phyloP scores from a whole-genome alignment of 2,329 filamentous ascomycete genomes.

The Chaetomium olivaceum region DNA sequence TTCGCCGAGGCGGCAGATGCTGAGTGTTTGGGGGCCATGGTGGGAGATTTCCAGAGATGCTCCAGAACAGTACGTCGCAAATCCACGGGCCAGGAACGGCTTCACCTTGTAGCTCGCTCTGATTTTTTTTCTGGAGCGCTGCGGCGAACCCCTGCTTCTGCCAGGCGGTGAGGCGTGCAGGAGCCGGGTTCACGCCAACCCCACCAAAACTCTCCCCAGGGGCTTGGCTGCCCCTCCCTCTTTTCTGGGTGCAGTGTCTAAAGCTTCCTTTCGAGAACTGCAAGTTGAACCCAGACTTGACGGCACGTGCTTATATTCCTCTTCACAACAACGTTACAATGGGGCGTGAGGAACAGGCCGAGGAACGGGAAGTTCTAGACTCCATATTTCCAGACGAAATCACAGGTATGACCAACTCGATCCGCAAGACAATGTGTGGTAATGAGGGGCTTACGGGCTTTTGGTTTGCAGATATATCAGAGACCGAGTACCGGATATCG shows the following conservation, averaged over 20 bases:
- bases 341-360: slow-evolving; percentile 83
- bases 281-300: too few relatives aligned
- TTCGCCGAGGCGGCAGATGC: slow-evolving; percentile 52
- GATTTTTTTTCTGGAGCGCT: slow-evolving; percentile 25
- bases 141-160: slow-evolving; percentile 26
- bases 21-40: slow-evolving; percentile 53
- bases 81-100: not conserved
- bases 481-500: slow-evolving; percentile 83
- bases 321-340: slow-evolving; percentile 35
- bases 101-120: slow-evolving; percentile 1
- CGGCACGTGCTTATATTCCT: too few relatives aligned
- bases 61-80: not conserved
- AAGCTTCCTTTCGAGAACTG: not conserved
- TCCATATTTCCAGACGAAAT: slow-evolving; percentile 99
- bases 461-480: slow-evolving; percentile 72
- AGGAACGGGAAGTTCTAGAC: slow-evolving; percentile 96
- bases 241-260: not conserved
- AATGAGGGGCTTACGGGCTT: slow-evolving; percentile 8
- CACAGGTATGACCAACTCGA: slow-evolving; percentile 59
- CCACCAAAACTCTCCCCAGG: slow-evolving; percentile 14
- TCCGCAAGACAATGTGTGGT: not conserved
- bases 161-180: slow-evolving; percentile 23
- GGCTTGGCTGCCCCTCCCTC: slow-evolving; percentile 22
- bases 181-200: slow-evolving; percentile 6
- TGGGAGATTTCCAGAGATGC: slow-evolving; percentile 21